Evolutionary conservation across 2,329 filamentous ascomycete species (phyloP), one percentile per base, ranked within the genome.

Genomic region (Pseudocercospora ulei): DNA sequence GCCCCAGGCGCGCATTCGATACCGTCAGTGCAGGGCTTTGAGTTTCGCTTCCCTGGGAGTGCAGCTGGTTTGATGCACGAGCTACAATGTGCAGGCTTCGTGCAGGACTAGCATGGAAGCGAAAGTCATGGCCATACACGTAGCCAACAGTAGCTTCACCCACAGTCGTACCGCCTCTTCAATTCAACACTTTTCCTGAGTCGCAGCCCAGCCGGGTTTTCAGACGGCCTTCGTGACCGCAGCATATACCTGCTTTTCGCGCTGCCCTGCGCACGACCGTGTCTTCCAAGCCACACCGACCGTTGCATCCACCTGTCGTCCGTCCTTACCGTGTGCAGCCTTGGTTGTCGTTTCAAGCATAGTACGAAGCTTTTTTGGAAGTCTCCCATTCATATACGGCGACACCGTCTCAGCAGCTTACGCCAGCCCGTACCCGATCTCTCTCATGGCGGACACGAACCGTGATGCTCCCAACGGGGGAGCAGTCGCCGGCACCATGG

Each of bases 281-380:
- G 6, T 9, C 30, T 16, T 33, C 16, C 11, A 36, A 36, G 35
- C 26, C 34, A 43, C 24, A n/a, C 35, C 41, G 13, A 27, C 27
- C 36, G 36, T 43, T 22, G 25, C 41, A 36, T 31, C 26, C 29
- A 22, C 20, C 29, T 23, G 35, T 39, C 19, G 41, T 39, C 41
- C 36, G 41, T 43, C 41, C 36, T 39, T 43, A 43, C 41, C 41
- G 41, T 35, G 40, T 43, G 36, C 36, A 43, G 33, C 41, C 41
- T n/a, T 43, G 36, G 25, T 39, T 27, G 19, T 23, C 18, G 30
- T 33, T 22, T 14, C 30, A 33, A 33, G 30, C 30, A 33, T 33
- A n/a, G n/a, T n/a, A 12, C 30, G 17, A 33, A 33, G 18, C 18
- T 22, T 20, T 22, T 19, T 19, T 14, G 8, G 30, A 19, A 22